Conservation (phyloP, 805 yeast genomes). For the Grigorovia humatica region DNA sequence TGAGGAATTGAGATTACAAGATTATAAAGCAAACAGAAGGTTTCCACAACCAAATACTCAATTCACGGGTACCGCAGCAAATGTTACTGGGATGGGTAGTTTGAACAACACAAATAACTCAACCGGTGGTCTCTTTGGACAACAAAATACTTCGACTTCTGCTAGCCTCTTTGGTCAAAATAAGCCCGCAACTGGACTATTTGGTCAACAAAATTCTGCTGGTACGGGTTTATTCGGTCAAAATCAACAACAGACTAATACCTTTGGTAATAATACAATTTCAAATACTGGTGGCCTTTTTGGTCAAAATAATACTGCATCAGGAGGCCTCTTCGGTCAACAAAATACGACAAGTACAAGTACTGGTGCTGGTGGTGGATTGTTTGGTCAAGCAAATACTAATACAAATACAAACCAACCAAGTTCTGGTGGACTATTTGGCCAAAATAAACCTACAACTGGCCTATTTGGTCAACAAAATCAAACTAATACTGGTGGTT, state of each 20-base stretch:
- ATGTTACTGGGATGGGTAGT: slow-evolving; percentile 12
- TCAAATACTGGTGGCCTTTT: slow-evolving; percentile 29
- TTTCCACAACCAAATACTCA: slow-evolving; percentile 6
- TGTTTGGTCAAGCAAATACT: slow-evolving; percentile 23
- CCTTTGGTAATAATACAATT: slow-evolving; percentile 5
- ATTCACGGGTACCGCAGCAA: slow-evolving; percentile 1
- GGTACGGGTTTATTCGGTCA: slow-evolving; percentile 24
- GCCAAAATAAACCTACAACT: slow-evolving; percentile 4
- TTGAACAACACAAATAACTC: slow-evolving; percentile 17
- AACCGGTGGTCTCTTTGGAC: slow-evolving; percentile 1
- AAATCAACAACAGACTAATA: slow-evolving; percentile 7
- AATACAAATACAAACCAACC: slow-evolving; percentile 4
- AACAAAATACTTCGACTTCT: background rate
- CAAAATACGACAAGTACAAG: slow-evolving; percentile 5
- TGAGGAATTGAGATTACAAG: slow-evolving; percentile 85
- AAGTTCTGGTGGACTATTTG: slow-evolving; percentile 16
- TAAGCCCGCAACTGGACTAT: slow-evolving; percentile 15
- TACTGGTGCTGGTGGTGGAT: slow-evolving; percentile 14
- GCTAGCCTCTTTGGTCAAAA: slow-evolving; percentile 4
- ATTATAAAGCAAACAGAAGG: slow-evolving; percentile 56
- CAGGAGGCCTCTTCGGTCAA: no score
- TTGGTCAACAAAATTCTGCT: slow-evolving; percentile 15
- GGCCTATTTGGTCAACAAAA: slow-evolving; percentile 22
- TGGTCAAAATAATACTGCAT: no score
- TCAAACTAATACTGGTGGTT: slow-evolving; percentile 19